These are phyloP conservation scores for Tilletia walkeri DNA, from an alignment of 1,284 basidiomycete genomes.

Conservation along the genomic window DNA sequence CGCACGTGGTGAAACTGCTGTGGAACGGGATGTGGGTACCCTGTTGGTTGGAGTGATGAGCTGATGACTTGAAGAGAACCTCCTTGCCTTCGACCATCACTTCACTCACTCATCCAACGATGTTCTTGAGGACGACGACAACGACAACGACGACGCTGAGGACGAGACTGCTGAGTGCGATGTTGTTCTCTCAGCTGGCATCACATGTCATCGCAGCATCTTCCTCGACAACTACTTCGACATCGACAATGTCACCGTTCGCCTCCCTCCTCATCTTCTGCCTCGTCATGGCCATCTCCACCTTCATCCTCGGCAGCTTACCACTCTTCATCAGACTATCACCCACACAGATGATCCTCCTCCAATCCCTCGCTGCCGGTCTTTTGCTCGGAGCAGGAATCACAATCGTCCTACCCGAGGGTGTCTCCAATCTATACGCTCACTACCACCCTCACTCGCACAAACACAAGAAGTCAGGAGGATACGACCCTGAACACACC, in stretches of 20 bases:
- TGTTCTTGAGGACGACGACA: neutral
- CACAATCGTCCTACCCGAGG: slow-evolving; percentile 53
- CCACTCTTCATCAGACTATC: slow-evolving; percentile 47
- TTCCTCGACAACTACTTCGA: neutral
- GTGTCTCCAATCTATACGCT: slow-evolving; percentile 31
- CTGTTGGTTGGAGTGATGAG: too few species aligned
- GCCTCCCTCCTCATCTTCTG: slow-evolving; percentile 18
- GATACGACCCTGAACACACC: slow-evolving; percentile 31
- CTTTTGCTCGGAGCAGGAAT: slow-evolving; percentile 51
- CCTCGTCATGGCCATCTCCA: slow-evolving; percentile 40
- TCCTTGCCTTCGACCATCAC: neutral
- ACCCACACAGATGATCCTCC: slow-evolving; percentile 36
- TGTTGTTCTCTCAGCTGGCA: neutral
- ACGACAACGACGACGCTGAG: neutral
- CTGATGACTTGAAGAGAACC: neutral
- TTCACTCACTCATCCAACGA: neutral
- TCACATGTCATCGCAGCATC: neutral
- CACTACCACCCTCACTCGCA: slow-evolving; percentile 2
- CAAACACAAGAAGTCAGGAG: neutral
- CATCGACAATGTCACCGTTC: neutral
- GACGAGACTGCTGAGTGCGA: neutral
- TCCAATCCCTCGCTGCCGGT: slow-evolving; percentile 51
- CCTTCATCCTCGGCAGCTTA: slow-evolving; percentile 42
- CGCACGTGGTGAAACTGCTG: too few species aligned
- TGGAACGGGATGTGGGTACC: too few species aligned